Base-by-base conservation (phyloP, 2,329 filamentous ascomycete genomes). In the Simplicillium sp. region DNA sequence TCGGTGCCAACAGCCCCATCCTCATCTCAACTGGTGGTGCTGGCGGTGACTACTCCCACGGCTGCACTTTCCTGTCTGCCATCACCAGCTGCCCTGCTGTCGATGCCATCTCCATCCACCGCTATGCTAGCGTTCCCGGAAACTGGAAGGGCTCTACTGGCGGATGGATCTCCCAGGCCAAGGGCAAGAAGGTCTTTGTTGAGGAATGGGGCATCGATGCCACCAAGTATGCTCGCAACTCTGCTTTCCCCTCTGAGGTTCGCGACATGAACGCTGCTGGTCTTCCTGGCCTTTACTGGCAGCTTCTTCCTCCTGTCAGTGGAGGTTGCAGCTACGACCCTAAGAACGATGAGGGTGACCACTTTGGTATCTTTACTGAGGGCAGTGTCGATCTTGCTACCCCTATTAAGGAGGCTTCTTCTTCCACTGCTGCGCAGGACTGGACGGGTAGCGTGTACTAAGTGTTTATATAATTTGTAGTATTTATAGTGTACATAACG, bases 211-310 rank as follows among this genome's bases (percentile, higher is more conserved):
- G 41, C 34, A 39, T 47, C 29, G 33, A 43, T 32, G 35, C 37
- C 11, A 20, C 37, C 28, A 33, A 5, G 3, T 38, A 43, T 20
- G 37, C 44, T 32, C 43, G 42, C 4, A 34, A 36, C 37, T 43
- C 43, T 7, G 51, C 51, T 36, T 53, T 55, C 39, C 47, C 48
- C 9, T 47, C 49, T 28, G 51, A 59, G 44, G 46, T 50, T 18
- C 46, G 39, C 25, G 49, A 54, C 20, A 53, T 59, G 46, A 54
- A 54, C 44, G 47, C 44, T 16, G 50, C 33, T 39, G 53, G 52
- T 25, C 31, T 59, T 6, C 56, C 56, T 5, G 48, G 44, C 41
- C 12, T 58, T 38, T 59, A 60, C 48, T 59, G 56, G 57, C 54
- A 59, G 47, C 48, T 59, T 37, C 40, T 57, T 15, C 51, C 52